phyloP scores from a whole-genome alignment of 345 rosid species.

The Luvunga scandens region DNA sequence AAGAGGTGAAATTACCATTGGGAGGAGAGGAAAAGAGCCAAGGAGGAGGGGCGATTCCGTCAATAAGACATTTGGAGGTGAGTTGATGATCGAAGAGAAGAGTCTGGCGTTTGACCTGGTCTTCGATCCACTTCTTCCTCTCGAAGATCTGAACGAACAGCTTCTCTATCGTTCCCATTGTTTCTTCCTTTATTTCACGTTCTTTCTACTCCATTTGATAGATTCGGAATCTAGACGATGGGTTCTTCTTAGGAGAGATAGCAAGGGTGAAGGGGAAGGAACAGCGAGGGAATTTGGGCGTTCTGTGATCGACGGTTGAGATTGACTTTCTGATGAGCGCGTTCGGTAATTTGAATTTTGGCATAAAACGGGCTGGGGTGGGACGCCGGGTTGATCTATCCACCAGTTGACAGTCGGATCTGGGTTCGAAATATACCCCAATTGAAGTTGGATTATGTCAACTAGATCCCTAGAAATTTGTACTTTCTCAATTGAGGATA shows the following conservation, averaged over 20 bases:
- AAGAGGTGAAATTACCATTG: constrained; percentile 28
- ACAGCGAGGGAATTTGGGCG: constrained; percentile 13
- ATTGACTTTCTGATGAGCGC: not conserved
- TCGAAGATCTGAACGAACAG: constrained; percentile 65
- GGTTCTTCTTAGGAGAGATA: not conserved
- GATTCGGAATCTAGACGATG: constrained; percentile 24
- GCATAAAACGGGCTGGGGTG: not conserved
- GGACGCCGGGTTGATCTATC: no score
- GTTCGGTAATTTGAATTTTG: constrained; percentile 5
- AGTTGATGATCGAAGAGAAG: constrained; percentile 64
- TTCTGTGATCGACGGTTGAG: not conserved
- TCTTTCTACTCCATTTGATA: constrained; percentile 7
- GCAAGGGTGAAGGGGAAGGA: not conserved
- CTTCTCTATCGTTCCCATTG: constrained; percentile 51
- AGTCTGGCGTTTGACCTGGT: constrained; percentile 56
- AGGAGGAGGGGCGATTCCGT: constrained; percentile 68
- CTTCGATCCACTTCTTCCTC: constrained; percentile 57
- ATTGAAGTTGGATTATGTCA: no score
- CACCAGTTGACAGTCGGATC: no score
- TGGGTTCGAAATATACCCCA: not conserved
- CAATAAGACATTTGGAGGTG: constrained; percentile 66
- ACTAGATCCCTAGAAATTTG: no score
- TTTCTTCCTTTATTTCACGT: not conserved
- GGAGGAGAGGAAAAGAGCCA: constrained; percentile 47
- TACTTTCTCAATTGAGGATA: no score